Percentiles rank a stretch among this genome's conserved stretches.
Conservation (phyloP, 352 stramenopile species). For the Globisporangium canariense region DNA sequence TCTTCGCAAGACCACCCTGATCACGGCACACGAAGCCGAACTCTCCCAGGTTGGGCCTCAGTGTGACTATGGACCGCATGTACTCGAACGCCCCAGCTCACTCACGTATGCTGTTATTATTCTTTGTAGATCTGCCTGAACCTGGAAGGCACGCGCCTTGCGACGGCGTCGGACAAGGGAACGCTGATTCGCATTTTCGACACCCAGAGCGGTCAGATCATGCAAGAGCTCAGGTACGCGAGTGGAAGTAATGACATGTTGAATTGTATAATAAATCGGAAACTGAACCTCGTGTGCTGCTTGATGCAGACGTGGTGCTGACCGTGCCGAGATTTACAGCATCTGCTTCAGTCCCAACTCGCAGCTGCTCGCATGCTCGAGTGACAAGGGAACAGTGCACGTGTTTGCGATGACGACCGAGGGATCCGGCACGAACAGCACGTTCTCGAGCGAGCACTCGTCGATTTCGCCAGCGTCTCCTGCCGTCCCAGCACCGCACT, state of each 20-base stretch:
- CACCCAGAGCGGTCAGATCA: constrained; percentile 90
- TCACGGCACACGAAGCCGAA: constrained; percentile 95
- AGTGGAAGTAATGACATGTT: not conserved
- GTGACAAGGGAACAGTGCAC: constrained; percentile 97
- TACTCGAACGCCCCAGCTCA: not conserved
- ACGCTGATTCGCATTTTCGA: constrained; percentile 98
- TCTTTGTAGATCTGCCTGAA: constrained; percentile 86
- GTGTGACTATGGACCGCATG: not conserved
- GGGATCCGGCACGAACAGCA: constrained; percentile 48
- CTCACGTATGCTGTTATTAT: not conserved
- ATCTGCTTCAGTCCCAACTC: constrained; percentile 95
- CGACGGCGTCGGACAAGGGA: constrained; percentile 95
- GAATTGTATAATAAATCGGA: not conserved
- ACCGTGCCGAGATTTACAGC: constrained; percentile 96
- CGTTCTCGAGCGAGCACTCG: constrained; percentile 51
- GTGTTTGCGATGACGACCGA: constrained; percentile 90
- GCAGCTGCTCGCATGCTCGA: constrained; percentile 93
- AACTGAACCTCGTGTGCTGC: not conserved
- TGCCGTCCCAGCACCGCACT: constrained; percentile 33
- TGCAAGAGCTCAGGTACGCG: constrained; percentile 74
- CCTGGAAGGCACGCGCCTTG: constrained; percentile 92
- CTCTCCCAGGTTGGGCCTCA: constrained; percentile 63
- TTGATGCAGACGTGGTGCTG: constrained; percentile 87
- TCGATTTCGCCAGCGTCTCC: constrained; percentile 49
- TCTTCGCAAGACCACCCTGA: constrained; percentile 91